Evolutionary conservation across 495 filamentous ascomycete species (phyloP), one percentile per base, ranked within the genome.

Genomic region (Penicillium macrosclerotiorum): DNA sequence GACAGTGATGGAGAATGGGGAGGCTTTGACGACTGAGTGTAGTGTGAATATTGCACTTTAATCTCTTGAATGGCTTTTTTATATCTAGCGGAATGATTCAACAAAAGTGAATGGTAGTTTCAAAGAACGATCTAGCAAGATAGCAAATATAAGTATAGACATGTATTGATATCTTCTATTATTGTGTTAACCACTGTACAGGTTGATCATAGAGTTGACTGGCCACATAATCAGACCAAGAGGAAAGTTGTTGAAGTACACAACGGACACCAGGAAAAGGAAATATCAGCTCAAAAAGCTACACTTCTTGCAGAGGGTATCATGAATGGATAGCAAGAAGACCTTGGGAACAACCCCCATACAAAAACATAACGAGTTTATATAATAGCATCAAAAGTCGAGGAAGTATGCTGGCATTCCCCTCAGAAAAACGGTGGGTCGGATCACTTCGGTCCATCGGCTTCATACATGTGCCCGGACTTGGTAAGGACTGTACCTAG

Each of bases 401-500:
- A 19, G 13, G 22, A 43, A 13, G 32, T 35, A 25, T 33, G n/a
- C 13, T 19, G 14, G 16, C 9, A 14, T 35, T 18, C 9, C 9
- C 8, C 25, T 26, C 17, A 29, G 17, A 41, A 35, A 33, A 13
- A 12, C 25, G 42, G 2, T 13, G 22, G 1, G 8, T 37, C 14
- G 16, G 17, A 38, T 54, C 49, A 70, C 8, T 43, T 57, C 8
- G 71, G 78, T 0, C 76, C 88, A 3, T 79, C 72, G 1, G 86
- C 84, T 64, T 96, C 89, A 61, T 90, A 96, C 24, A 77, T 57
- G 54, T 75, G 81, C 5, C 77, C 79, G 8, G 72, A 79, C 58
- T 85, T 89, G 18, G 85, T 84, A 35, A 97, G 68, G 19, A 89
- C 84, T 1, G 86, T 89, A n/a, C 88, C 93, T 18, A 97, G 69